These are phyloP conservation scores for Penicillium herquei DNA, from an alignment of 495 filamentous ascomycete species.

Conservation along the genomic window DNA sequence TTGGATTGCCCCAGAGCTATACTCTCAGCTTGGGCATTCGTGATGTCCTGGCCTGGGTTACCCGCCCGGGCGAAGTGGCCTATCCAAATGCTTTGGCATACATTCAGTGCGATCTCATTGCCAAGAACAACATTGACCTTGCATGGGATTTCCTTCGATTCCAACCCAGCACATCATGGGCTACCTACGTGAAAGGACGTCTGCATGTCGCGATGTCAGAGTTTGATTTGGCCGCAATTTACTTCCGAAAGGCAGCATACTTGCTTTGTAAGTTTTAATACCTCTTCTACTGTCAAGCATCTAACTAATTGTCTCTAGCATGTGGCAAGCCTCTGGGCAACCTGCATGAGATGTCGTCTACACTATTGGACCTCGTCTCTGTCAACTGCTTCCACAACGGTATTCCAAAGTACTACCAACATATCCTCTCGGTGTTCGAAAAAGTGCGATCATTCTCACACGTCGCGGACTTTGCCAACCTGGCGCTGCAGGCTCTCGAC, in stretches of 20 bases:
- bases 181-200: constrained; percentile 83
- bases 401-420: constrained; percentile 78
- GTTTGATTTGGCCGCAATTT: constrained; percentile 65
- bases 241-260: constrained; percentile 81
- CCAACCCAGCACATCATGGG: constrained; percentile 64
- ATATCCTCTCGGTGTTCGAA: constrained; percentile 81
- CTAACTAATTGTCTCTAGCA: constrained; percentile 21
- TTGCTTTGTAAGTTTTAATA: constrained; percentile 65
- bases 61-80: constrained; percentile 42
- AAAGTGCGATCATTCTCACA: constrained; percentile 69
- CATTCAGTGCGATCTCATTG: constrained; percentile 71
- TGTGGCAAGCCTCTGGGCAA: constrained; percentile 46
- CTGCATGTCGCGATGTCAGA: constrained; percentile 71
- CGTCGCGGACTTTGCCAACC: constrained; percentile 78
- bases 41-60: constrained; percentile 51
- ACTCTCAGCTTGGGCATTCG: constrained; percentile 47
- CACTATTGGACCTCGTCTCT: constrained; percentile 69
- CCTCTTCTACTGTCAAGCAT: not conserved
- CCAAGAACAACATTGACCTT: constrained; percentile 65
- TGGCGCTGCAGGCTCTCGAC: constrained; percentile 67
- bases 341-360: constrained; percentile 50
- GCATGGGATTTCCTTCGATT: constrained; percentile 75
- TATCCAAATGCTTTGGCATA: constrained; percentile 48
- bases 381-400: constrained; percentile 72
- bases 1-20: constrained; percentile 44